These are phyloP conservation scores for Ananas comosus DNA, from an alignment of 176 grass and related monocot genomes.

Conservation along the genomic window DNA sequence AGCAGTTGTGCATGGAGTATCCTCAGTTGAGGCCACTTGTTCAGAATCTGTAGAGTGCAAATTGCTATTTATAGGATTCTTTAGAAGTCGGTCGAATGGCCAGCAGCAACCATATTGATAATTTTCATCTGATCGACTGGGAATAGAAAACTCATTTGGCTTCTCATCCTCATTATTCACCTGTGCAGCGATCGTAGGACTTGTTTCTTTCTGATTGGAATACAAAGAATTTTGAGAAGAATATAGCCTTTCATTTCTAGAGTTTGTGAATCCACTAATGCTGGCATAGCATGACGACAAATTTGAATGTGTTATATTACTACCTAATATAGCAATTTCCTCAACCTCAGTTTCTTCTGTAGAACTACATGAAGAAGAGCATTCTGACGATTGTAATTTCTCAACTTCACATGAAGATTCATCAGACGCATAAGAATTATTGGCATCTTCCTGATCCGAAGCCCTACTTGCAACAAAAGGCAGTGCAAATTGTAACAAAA, in stretches of 20 bases:
- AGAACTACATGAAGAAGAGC: constrained; percentile 65
- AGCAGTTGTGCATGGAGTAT: constrained; percentile 11
- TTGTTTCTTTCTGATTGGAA: constrained; percentile 24
- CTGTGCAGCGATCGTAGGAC: constrained; percentile 20
- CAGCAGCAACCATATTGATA: constrained; percentile 41
- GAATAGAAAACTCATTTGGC: constrained; percentile 13
- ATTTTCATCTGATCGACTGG: constrained; percentile 18
- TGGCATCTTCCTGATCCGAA: constrained; percentile 40
- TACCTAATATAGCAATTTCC: constrained; percentile 12
- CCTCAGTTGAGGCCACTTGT: constrained; percentile 10
- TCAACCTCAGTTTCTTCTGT: constrained; percentile 46
- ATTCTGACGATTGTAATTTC: constrained; percentile 45
- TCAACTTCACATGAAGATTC: constrained; percentile 55
- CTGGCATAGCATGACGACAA: constrained; percentile 20
- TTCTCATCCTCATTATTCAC: constrained; percentile 22
- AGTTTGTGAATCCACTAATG: constrained; percentile 23
- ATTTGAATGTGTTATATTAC: constrained; percentile 27
- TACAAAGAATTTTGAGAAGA: constrained; percentile 22
- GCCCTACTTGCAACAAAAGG: constrained; percentile 25
- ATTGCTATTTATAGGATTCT: constrained; percentile 30
- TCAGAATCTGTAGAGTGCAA: not conserved
- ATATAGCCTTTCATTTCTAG: constrained; percentile 30
- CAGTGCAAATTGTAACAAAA: not conserved
- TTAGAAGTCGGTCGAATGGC: constrained; percentile 35
- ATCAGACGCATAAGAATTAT: constrained; percentile 46